phyloP scores from a whole-genome alignment of 73 alveolate species.

The Tetrahymena malaccensis region DNA sequence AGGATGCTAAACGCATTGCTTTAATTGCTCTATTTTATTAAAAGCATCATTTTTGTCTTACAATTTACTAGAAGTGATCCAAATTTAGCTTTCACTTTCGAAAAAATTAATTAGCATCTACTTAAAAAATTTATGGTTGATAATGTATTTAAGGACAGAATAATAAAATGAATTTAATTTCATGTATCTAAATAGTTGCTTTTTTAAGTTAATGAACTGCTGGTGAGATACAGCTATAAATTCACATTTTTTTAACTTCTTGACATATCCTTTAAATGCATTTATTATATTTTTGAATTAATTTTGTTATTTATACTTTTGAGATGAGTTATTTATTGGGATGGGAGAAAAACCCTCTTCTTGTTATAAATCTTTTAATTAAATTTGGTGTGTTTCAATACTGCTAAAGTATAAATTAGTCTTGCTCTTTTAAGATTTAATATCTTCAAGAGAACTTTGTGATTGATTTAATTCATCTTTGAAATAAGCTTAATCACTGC shows the following conservation, averaged over 20 bases:
- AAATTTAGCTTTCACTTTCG: background rate
- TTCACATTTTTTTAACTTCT: background rate
- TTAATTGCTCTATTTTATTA: background rate
- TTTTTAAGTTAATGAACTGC: background rate
- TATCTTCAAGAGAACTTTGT: no score
- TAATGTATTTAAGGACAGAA: background rate
- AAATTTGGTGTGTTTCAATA: background rate
- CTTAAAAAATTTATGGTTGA: background rate
- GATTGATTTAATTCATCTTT: no score
- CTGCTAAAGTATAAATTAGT: no score
- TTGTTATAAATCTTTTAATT: background rate
- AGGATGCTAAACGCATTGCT: background rate
- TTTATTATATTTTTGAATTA: background rate
- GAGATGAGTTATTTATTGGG: background rate
- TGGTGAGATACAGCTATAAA: background rate
- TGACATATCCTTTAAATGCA: background rate
- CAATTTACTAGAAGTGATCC: background rate
- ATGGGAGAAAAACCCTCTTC: background rate
- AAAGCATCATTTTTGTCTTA: background rate
- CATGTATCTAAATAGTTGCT: background rate
- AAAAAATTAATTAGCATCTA: background rate
- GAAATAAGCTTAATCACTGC: no score
- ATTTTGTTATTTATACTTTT: background rate
- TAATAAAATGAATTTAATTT: background rate
- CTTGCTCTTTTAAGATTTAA: no score